phyloP scores from a whole-genome alignment of 768 basidiomycete genomes.

The Lentinula aciculospora region DNA sequence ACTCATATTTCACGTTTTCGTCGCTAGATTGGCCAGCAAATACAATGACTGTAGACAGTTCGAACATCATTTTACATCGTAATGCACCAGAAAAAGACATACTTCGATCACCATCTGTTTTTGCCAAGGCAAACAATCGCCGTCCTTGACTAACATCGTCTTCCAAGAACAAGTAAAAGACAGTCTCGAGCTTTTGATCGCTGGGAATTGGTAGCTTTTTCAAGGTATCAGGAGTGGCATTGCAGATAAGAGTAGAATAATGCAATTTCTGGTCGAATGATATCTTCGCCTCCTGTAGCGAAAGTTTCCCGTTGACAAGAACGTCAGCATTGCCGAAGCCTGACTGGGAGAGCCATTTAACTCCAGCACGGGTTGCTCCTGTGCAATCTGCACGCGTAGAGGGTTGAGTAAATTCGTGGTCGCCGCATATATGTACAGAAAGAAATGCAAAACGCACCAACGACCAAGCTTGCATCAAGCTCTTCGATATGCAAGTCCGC shows the following conservation, averaged over 20 bases:
- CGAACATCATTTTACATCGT: conserved; percentile 10
- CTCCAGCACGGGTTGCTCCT: conserved; percentile 12
- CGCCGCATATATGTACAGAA: background rate
- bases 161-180: conserved; percentile 2
- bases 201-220: conserved; percentile 9
- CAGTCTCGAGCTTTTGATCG: conserved; percentile 3
- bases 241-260: conserved; percentile 12
- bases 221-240: conserved; percentile 8
- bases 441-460: conserved; percentile 10
- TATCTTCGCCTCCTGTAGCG: conserved; percentile 6
- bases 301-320: background rate
- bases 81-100: background rate
- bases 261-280: conserved; percentile 15
- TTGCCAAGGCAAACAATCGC: background rate
- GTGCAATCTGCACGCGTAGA: conserved; percentile 13
- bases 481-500: background rate
- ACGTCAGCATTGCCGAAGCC: conserved; percentile 3
- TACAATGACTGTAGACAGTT: background rate
- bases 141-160: conserved; percentile 5
- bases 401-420: background rate
- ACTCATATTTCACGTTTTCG: conserved; percentile 7
- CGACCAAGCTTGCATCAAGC: conserved; percentile 12
- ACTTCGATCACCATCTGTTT: conserved; percentile 1
- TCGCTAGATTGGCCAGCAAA: background rate
- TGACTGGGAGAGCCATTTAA: conserved; percentile 11